Evolutionary conservation across 768 basidiomycete species (phyloP).

Genomic region (Dacryopinax spathularia): DNA sequence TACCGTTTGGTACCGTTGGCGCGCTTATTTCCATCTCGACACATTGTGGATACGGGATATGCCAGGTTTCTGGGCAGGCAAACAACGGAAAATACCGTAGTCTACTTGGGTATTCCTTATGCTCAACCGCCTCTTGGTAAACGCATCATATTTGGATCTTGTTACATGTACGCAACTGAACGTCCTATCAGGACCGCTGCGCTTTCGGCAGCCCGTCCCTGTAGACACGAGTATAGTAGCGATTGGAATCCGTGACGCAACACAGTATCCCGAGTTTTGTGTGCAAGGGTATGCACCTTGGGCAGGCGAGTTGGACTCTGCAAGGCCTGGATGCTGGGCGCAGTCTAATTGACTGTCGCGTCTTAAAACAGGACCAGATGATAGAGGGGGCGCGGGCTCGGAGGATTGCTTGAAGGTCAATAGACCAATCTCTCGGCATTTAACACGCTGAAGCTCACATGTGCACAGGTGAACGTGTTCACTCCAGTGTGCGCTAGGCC

Average conservation of each 20-base stretch:
- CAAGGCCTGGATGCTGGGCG: background rate
- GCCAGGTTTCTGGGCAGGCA: slow-evolving; percentile 42
- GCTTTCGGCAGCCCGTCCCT: slow-evolving; percentile 36
- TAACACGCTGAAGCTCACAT: background rate
- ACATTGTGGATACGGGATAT: slow-evolving; percentile 40
- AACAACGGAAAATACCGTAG: slow-evolving; percentile 38
- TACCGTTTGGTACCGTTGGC: background rate
- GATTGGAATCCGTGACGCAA: slow-evolving; percentile 37
- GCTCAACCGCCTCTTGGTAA: slow-evolving; percentile 27
- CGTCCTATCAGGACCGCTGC: slow-evolving; percentile 4
- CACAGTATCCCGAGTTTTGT: slow-evolving; percentile 42
- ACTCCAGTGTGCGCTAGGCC: background rate
- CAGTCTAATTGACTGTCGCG: background rate
- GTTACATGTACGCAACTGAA: background rate
- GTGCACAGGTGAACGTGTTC: background rate
- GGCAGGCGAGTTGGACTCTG: slow-evolving; percentile 17
- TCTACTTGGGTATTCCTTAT: slow-evolving; percentile 35
- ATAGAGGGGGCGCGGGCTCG: slow-evolving; percentile 48
- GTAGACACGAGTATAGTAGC: slow-evolving; percentile 28
- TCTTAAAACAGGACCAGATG: slow-evolving; percentile 35
- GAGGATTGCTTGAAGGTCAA: slow-evolving; percentile 59
- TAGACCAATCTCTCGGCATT: slow-evolving; percentile 8
- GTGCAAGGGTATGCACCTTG: slow-evolving; percentile 37
- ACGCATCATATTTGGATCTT: background rate
- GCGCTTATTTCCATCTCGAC: background rate